Conservation (phyloP, 352 stramenopile genomes). For the Phytophthora capsici region DNA sequence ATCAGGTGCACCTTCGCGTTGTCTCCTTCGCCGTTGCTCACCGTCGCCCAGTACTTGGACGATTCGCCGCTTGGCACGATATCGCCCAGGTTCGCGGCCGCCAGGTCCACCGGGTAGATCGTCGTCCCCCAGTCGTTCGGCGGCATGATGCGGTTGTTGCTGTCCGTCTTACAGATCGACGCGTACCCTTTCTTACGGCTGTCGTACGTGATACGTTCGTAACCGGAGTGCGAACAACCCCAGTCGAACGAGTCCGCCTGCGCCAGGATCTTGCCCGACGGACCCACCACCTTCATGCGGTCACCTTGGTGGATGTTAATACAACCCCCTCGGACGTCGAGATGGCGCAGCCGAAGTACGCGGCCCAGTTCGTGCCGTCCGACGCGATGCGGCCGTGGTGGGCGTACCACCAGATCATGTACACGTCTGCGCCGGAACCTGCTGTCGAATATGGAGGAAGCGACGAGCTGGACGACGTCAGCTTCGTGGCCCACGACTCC, state of each 20-base stretch:
- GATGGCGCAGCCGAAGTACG: slow-evolving; percentile 65
- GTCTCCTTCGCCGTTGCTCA: slow-evolving; percentile 52
- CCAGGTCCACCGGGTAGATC: slow-evolving; percentile 65
- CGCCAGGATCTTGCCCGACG: slow-evolving; percentile 43
- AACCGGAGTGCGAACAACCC: slow-evolving; percentile 66
- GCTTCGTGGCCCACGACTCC: slow-evolving; percentile 64
- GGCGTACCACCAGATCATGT: slow-evolving; percentile 75
- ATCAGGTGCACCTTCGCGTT: slow-evolving; percentile 63
- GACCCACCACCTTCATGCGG: slow-evolving; percentile 65
- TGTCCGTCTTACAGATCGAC: slow-evolving; percentile 70
- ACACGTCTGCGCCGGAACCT: slow-evolving; percentile 48
- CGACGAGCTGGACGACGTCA: slow-evolving; percentile 52
- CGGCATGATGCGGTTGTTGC: slow-evolving; percentile 74
- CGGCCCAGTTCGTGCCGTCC: slow-evolving; percentile 65
- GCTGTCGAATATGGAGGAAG: slow-evolving; percentile 58
- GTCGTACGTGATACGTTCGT: slow-evolving; percentile 68
- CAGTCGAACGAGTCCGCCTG: slow-evolving; percentile 53
- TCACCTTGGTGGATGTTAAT: slow-evolving; percentile 76
- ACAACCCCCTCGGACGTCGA: slow-evolving; percentile 58
- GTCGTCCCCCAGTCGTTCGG: slow-evolving; percentile 51
- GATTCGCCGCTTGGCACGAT: slow-evolving; percentile 43
- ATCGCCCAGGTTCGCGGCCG: slow-evolving; percentile 53
- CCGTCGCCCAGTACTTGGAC: slow-evolving; percentile 64
- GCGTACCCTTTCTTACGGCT: slow-evolving; percentile 48
- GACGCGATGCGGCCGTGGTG: slow-evolving; percentile 64